A percentile compares a stretch with the other conserved stretches of the same genome.
Conservation (phyloP, 2,329 filamentous ascomycete genomes). For the Chaetomiaceae sp. region DNA sequence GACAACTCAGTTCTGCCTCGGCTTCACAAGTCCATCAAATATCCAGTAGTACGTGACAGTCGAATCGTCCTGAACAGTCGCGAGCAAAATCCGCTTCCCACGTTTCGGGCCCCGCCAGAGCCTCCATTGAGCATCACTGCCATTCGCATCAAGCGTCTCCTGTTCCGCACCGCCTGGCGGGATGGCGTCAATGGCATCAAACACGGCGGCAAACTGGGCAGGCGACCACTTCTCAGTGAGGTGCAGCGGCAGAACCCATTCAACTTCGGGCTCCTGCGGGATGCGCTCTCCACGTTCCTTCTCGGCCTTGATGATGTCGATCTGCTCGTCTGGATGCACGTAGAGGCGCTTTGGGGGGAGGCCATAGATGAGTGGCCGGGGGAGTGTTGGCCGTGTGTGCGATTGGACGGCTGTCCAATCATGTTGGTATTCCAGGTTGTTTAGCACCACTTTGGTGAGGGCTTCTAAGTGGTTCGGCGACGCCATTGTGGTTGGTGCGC, state of each 20-base stretch:
- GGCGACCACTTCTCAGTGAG: constrained; percentile 70
- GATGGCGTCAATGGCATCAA: constrained; percentile 55
- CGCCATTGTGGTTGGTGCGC: constrained; percentile 12
- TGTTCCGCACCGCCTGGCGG: constrained; percentile 34
- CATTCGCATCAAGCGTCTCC: constrained; percentile 20
- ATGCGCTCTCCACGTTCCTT: constrained; percentile 44
- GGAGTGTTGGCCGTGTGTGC: constrained; percentile 46
- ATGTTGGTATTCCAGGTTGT: constrained; percentile 72
- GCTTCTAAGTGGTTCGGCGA: constrained; percentile 27
- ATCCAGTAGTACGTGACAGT: constrained; percentile 81
- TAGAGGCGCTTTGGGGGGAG: constrained; percentile 70
- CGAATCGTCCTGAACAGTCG: constrained; percentile 72
- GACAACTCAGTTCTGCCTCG: constrained; percentile 65
- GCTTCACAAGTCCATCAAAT: constrained; percentile 83
- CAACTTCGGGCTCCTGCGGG: constrained; percentile 52
- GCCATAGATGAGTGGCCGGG: constrained; percentile 65
- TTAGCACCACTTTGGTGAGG: constrained; percentile 57
- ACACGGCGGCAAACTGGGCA: constrained; percentile 60
- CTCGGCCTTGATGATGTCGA: constrained; percentile 62
- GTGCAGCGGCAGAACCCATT: constrained; percentile 75
- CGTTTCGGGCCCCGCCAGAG: constrained; percentile 44
- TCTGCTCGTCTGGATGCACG: constrained; percentile 77
- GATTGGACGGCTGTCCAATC: constrained; percentile 62
- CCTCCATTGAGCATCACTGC: constrained; percentile 31
- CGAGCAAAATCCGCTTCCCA: constrained; percentile 67